These are phyloP conservation scores for Paecilomyces sp. DNA, from an alignment of 2,329 filamentous ascomycete genomes.

Conservation along the genomic window DNA sequence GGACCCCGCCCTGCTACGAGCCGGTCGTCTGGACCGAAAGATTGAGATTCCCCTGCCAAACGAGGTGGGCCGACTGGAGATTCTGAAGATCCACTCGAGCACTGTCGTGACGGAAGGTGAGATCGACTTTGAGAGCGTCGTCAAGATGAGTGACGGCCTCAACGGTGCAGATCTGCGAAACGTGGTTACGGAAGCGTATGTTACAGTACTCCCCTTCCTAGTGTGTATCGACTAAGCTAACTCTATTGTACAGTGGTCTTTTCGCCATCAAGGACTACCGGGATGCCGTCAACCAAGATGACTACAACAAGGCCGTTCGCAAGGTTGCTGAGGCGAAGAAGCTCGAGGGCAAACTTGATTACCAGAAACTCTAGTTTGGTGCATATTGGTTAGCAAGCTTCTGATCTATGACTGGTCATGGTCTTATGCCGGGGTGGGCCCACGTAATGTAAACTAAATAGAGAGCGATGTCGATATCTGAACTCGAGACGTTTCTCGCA, in stretches of 20 bases:
- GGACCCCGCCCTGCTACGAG: constrained; percentile 81
- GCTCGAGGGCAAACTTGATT: constrained; percentile 94
- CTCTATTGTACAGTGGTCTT: constrained; percentile 56
- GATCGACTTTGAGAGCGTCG: constrained; percentile 96
- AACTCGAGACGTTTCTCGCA: not conserved
- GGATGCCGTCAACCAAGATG: constrained; percentile 93
- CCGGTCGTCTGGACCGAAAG: constrained; percentile 73
- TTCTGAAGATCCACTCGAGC: constrained; percentile 92
- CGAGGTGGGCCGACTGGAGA: constrained; percentile 91
- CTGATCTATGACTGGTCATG: not conserved
- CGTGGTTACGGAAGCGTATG: constrained; percentile 96
- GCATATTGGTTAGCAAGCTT: not conserved
- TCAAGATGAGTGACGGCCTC: constrained; percentile 98
- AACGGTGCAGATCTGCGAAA: constrained; percentile 97
- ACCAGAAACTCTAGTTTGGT: constrained; percentile 72
- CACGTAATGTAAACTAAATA: constrained; percentile 9
- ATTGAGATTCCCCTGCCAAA: constrained; percentile 97
- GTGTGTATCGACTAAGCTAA: constrained; percentile 1
- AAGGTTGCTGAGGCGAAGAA: constrained; percentile 99
- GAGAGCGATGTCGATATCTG: constrained; percentile 1
- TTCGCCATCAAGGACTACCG: constrained; percentile 99
- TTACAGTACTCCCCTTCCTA: constrained; percentile 17
- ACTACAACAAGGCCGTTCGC: constrained; percentile 98
- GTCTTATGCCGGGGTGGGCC: not conserved
- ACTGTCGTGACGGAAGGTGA: constrained; percentile 86